phyloP scores from a whole-genome alignment of 2,329 filamentous ascomycete species.

The Nemania diffusa region DNA sequence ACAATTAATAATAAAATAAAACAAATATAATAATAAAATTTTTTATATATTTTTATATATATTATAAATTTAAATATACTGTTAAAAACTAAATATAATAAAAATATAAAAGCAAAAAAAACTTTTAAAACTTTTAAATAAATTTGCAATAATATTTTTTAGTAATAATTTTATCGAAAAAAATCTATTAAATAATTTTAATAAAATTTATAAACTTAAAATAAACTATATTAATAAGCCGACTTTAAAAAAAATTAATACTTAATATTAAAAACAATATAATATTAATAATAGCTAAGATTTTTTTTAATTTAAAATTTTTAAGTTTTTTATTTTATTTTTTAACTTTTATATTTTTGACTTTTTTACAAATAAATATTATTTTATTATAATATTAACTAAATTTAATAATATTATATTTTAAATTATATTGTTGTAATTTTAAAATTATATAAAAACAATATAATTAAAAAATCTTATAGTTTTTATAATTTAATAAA shows the following conservation, averaged over 20 bases:
- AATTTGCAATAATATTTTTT: neutral
- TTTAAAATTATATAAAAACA: neutral
- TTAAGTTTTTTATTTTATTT: constrained; percentile 1
- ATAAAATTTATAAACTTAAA: constrained; percentile 2
- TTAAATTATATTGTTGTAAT: neutral
- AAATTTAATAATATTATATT: constrained; percentile 2
- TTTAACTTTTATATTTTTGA: neutral
- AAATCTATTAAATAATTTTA: neutral
- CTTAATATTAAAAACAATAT: neutral
- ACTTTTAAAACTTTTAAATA: constrained; percentile 5
- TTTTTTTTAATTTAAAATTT: neutral
- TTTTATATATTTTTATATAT: neutral
- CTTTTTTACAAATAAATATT: constrained; percentile 5
- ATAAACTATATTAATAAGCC: neutral
- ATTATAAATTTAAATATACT: neutral
- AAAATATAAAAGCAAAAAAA: neutral
- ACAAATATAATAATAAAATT: neutral
- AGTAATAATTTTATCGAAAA: neutral
- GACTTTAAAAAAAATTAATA: neutral
- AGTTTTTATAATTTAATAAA: neutral
- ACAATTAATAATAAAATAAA: neutral
- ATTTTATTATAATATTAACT: neutral
- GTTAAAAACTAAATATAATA: neutral
- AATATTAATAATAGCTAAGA: neutral
- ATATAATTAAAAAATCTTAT: constrained; percentile 1